Base-by-base conservation (phyloP, 2,329 filamentous ascomycete species). In the Stylonectria norvegica region DNA sequence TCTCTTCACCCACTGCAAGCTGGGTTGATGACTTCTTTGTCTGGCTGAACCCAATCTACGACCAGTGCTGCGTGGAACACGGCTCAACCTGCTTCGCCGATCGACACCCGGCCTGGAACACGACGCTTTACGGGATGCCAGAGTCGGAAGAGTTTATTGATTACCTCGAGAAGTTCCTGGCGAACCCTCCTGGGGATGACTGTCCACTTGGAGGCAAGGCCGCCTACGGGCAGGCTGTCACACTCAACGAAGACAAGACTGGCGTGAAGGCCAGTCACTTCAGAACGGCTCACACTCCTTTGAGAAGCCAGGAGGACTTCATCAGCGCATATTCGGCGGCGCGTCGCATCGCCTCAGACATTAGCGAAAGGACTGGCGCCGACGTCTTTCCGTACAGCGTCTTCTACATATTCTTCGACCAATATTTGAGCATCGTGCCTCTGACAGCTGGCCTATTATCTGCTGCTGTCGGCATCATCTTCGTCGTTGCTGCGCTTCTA, bases 381-480 rank as follows among this genome's bases (percentile, higher is more conserved):
- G 83, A 93, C 17, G 83, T 98, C 3, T 98, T 98, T 74, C 89
- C 93, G 0, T 98, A 98, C 70, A 94, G 88, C 53, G 84, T 96
- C 45, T 95, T 95, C 64, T 98, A 98, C 70, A 90, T 98, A 62
- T 98, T 97, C 77, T 98, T 98, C 62, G 93, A 98, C 61, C 93
- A 97, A 62, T 98, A 98, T 60, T 78, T 88, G 5, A 79, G 79
- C 42, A 97, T 98, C 46, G 81, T 95, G 15, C 75, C 77, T 9
- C 75, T 97, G 4, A 90, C 91, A 0, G 84, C 78, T 1, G 80
- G 84, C 0, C 78, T 98, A 1, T 77, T 98, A 20, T 85, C 85
- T 28, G 85, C 87, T 4, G 91, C 89, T 0, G 73, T 97, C 11
- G 87, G 77, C 18, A 86, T 95, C 50, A 95, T 97, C 44, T 85